Evolutionary conservation across 352 stramenopile genomes (phyloP).

Genomic region (Halophytophthora polymorphica): DNA sequence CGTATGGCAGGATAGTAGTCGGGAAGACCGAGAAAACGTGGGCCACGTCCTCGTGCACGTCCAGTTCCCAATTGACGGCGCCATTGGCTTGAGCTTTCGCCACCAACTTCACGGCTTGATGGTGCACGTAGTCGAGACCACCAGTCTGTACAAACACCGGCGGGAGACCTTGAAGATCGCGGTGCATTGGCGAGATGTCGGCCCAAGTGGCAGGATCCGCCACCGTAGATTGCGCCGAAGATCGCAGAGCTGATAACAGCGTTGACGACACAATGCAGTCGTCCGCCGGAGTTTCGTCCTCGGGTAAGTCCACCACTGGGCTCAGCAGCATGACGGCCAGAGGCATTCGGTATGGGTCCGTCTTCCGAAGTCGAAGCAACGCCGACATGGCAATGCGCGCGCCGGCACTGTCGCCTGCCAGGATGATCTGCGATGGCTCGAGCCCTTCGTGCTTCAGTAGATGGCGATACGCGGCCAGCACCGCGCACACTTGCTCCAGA

Average conservation of each 20-base stretch:
- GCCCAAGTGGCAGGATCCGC: conserved; percentile 22
- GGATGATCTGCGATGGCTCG: conserved; percentile 17
- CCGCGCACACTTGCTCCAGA: neutral
- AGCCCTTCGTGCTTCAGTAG: conserved; percentile 16
- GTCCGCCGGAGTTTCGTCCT: neutral
- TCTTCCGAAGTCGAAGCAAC: conserved; percentile 17
- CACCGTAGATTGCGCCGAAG: neutral
- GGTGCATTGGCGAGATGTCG: conserved; percentile 49
- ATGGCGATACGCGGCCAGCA: conserved; percentile 21
- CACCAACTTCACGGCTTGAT: conserved; percentile 28
- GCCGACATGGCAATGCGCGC: conserved; percentile 23
- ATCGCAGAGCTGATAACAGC: neutral
- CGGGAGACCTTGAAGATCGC: conserved; percentile 38
- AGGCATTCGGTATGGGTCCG: conserved; percentile 6
- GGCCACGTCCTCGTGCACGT: conserved; percentile 34
- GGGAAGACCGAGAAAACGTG: conserved; percentile 45
- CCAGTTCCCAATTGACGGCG: conserved; percentile 37
- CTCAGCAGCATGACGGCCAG: conserved; percentile 15
- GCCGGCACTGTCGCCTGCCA: conserved; percentile 27
- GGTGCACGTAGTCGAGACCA: conserved; percentile 36
- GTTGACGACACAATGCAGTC: conserved; percentile 7
- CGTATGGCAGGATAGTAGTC: conserved; percentile 34
- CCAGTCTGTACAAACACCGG: conserved; percentile 46
- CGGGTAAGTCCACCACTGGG: conserved; percentile 12
- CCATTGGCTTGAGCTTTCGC: conserved; percentile 37